Conservation (phyloP, 2,329 filamentous ascomycete genomes). For the Apiospora arundinis region DNA sequence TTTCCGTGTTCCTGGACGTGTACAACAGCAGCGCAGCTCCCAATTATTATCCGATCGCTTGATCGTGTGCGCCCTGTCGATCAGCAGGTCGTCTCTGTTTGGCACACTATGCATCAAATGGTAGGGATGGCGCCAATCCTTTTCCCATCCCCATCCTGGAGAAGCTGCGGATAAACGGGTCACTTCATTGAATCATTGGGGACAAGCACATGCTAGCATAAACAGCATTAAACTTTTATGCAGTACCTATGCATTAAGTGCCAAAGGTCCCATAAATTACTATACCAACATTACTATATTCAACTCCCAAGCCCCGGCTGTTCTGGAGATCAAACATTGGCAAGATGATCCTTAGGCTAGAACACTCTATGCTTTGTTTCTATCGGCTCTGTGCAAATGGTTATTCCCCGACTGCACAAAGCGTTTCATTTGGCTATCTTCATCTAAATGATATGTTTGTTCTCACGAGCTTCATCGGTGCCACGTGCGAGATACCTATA, state of each 20-base stretch:
- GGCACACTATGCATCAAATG: not conserved
- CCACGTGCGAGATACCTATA: not conserved
- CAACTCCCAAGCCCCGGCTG: not conserved
- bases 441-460: not conserved
- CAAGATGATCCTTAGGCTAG: not conserved
- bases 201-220: not conserved
- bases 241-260: not conserved
- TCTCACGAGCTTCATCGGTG: not conserved
- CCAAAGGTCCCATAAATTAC: not conserved
- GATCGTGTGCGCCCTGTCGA: not conserved
- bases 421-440: not conserved
- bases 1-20: not conserved
- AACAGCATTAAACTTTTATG: not conserved
- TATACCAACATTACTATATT: not conserved
- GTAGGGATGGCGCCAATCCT: not conserved
- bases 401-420: not conserved
- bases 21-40: not conserved
- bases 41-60: constrained; percentile 10
- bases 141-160: not conserved
- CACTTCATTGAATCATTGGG: not conserved
- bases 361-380: not conserved
- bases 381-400: not conserved
- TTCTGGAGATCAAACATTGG: not conserved
- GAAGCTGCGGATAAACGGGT: constrained; percentile 6
- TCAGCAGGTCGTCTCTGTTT: not conserved